Base-by-base conservation (phyloP, 2,329 filamentous ascomycete species). In the Pseudogymnoascus sp. region DNA sequence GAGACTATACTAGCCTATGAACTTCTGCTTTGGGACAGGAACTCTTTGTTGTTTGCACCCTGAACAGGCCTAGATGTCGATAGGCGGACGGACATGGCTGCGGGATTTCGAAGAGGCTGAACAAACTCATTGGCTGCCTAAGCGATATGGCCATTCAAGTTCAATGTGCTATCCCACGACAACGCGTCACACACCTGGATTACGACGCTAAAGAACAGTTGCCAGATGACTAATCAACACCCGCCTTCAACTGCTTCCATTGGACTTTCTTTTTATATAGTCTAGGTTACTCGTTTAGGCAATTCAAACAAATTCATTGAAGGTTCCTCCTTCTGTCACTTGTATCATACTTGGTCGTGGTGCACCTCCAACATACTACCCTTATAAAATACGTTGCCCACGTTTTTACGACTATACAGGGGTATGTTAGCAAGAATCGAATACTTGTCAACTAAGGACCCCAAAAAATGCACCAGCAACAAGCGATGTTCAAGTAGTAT, bases 21-120 rank as follows among this genome's bases (percentile, higher is more conserved):
- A 55, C 49, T 55, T 33, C 49, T 55, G 49, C 49, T 33, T 35
- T 35, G 49, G 29, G 16, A 33, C 49, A 55, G 49, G 49, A 55
- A 55, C 49, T 55, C n/a, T 55, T 55, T 35, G 49, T 29, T 55
- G 49, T 55, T 55, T 55, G 49, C 49, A 55, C 49, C 45, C 49
- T 55, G 29, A 55, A 55, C 12, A 55, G 49, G 49, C 49, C 49
- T 55, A 33, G 49, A 55, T 55, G 49, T 55, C 49, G 29, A 55
- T 55, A 35, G 49, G 49, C 49, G 49, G 49, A 55, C 33, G 49
- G 49, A 7, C 29, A 55, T 33, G 49, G 49, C 49, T 55, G 49
- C 16, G 49, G 49, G 49, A 55, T 55, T 55, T 55, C 10, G 29
- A 55, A 33, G 49, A 55, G 49, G 49, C 49, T 35, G 29, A 55